Conservation (phyloP, 2,329 filamentous ascomycete genomes). For the Cercospora citrullina region DNA sequence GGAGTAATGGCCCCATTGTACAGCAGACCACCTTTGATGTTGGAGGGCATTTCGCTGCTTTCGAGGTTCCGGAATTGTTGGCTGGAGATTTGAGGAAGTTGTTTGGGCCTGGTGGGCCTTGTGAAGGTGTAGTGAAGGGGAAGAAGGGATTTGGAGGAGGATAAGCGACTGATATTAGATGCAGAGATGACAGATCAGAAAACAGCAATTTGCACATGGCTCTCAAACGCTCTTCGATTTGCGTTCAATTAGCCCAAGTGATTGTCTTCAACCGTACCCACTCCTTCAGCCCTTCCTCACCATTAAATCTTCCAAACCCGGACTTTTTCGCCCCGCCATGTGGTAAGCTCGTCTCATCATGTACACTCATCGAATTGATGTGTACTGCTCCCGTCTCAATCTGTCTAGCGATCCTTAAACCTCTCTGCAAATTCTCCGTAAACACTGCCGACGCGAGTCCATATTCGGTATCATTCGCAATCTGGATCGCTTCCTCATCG, state of each 20-base stretch:
- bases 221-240: background rate
- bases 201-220: background rate
- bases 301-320: slow-evolving; percentile 51
- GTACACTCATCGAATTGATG: slow-evolving; percentile 51
- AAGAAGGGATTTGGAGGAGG: slow-evolving; percentile 9
- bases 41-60: slow-evolving; percentile 21
- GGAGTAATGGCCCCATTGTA: slow-evolving; percentile 17
- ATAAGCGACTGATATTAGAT: background rate
- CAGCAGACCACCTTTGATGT: slow-evolving; percentile 20
- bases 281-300: slow-evolving; percentile 48
- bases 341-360: slow-evolving; percentile 49
- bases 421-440: slow-evolving; percentile 61
- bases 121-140: slow-evolving; percentile 10
- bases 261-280: slow-evolving; percentile 43
- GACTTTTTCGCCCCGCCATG: slow-evolving; percentile 51
- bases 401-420: slow-evolving; percentile 43
- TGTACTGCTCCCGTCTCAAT: slow-evolving; percentile 60
- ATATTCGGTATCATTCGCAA: slow-evolving; percentile 80
- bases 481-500: slow-evolving; percentile 67
- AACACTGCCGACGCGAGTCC: slow-evolving; percentile 71
- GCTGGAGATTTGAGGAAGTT: slow-evolving; percentile 17
- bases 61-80: slow-evolving; percentile 16
- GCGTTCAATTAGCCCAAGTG: slow-evolving; percentile 22
- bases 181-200: background rate
- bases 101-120: slow-evolving; percentile 12